Base-by-base conservation (phyloP, 1,139 yeast species). In the Wickerhamomyces sp. region DNA sequence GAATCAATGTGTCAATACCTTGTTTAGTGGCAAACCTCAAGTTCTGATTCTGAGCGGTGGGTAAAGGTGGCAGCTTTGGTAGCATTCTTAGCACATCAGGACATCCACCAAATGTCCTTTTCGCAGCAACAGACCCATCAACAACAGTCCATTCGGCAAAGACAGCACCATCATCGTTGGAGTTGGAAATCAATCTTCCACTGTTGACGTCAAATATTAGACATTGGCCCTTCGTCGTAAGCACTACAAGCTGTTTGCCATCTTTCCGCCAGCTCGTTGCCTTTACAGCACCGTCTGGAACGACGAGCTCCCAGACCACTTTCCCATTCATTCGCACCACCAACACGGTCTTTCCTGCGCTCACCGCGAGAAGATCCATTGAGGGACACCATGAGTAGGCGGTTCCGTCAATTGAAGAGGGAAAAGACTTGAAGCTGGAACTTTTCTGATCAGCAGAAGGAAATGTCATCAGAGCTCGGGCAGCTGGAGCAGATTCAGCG, bases 281-380 rank as follows among this genome's bases (percentile, higher is more conserved):
- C 6, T 58, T 52, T 13, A 68, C 66, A 4, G 32, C 51, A 46
- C 20, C 70, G 47, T 38, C 60, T 58, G 44, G 62, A 60, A 50
- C 61, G 0, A 33, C 23, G 4, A 42, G 33, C 7, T 43, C 44
- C 63, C 76, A 76, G 6, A 76, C 74, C 33, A 75, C 52, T 41
- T 72, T 76, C 0, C 82, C 83, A 41, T 71, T 72, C 31, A 70
- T 56, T 30, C 84, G 60, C 41, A 69, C 73, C 13, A 75, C 70
- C 68, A 73, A 65, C 16, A 75, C 66, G 38, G 61, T 67, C 31
- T 61, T 64, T 33, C 69, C 33, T 4, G 57, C 47, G 62, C 72
- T 63, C 5, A 75, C 57, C 17, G 75, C 70, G 26, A 77, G 48
- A 28, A 77, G 57, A 45, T 75, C 75, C 64, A 75, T 68, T 10